These are phyloP conservation scores for Starmerella stellata DNA, from an alignment of 805 yeast species.

Conservation along the genomic window DNA sequence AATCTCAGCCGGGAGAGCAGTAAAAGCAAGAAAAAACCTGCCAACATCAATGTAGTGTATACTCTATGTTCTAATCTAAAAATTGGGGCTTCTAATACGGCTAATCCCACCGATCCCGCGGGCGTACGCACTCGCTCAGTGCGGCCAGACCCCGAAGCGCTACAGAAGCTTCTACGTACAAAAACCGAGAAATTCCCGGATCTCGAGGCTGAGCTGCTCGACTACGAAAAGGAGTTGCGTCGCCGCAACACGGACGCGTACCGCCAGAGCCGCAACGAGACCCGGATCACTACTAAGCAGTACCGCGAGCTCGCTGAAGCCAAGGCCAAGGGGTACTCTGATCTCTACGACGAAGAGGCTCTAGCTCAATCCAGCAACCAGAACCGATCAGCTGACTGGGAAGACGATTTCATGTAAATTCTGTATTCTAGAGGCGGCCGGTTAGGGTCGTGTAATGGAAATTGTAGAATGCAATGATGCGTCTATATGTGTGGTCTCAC, in stretches of 20 bases:
- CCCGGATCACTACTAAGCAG: conserved; percentile 20
- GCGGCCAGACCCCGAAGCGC: conserved; percentile 29
- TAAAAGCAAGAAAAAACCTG: conserved; percentile 45
- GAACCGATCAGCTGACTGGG: conserved; percentile 35
- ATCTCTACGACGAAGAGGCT: conserved; percentile 32
- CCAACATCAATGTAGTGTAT: conserved; percentile 46
- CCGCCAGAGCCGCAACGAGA: conserved; percentile 27
- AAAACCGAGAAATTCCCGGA: conserved; percentile 38
- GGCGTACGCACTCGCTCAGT: background rate
- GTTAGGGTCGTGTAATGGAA: too few relatives aligned
- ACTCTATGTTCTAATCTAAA: conserved; percentile 59
- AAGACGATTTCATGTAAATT: conserved; percentile 36
- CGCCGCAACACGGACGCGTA: conserved; percentile 20
- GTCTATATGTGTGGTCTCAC: too few relatives aligned
- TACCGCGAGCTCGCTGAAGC: conserved; percentile 20
- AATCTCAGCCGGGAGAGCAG: conserved; percentile 34
- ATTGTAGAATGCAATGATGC: too few relatives aligned
- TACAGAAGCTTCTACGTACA: conserved; percentile 50
- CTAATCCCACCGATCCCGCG: background rate
- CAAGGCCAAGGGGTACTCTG: conserved; percentile 31
- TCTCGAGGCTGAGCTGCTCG: conserved; percentile 26
- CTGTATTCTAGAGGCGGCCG: too few relatives aligned
- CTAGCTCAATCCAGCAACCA: conserved; percentile 31
- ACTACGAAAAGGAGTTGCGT: conserved; percentile 25
- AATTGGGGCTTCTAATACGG: conserved; percentile 20